phyloP scores from a whole-genome alignment of 768 basidiomycete genomes.

The Kondoa subrosea region DNA sequence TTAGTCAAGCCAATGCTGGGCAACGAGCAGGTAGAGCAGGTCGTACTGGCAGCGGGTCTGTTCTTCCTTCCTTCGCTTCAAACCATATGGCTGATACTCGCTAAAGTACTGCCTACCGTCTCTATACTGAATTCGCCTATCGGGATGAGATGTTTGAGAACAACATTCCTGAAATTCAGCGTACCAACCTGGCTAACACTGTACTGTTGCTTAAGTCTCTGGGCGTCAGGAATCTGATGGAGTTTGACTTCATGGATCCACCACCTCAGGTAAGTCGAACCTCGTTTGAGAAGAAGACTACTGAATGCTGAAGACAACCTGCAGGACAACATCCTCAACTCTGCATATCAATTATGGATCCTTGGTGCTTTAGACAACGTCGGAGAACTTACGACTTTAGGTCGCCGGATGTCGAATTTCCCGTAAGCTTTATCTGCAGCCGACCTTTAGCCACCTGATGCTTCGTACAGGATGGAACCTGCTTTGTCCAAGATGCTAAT shows the following conservation, averaged over 20 bases:
- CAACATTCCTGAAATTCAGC: conserved; percentile 95
- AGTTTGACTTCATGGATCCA: conserved; percentile 99
- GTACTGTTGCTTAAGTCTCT: conserved; percentile 85
- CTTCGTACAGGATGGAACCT: conserved; percentile 13
- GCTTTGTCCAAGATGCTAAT: conserved; percentile 91
- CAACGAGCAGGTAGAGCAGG: conserved; percentile 93
- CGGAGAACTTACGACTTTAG: conserved; percentile 80
- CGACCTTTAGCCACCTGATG: conserved; percentile 28
- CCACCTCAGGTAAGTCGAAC: conserved; percentile 66
- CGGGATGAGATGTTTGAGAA: conserved; percentile 88
- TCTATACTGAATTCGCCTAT: conserved; percentile 93
- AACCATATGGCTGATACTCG: background rate
- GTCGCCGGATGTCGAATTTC: conserved; percentile 96
- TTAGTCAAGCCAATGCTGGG: conserved; percentile 95
- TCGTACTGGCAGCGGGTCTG: conserved; percentile 83
- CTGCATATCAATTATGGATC: conserved; percentile 99
- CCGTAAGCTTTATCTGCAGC: conserved; percentile 80
- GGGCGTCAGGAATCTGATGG: conserved; percentile 88
- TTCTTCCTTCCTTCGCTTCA: conserved; percentile 15
- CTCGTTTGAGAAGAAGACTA: conserved; percentile 8
- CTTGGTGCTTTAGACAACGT: conserved; percentile 92
- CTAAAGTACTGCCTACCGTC: conserved; percentile 77
- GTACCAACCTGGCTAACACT: conserved; percentile 93
- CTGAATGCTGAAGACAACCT: background rate
- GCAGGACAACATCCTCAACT: conserved; percentile 90